Percentiles rank a stretch among this genome's conserved stretches.
These are phyloP conservation scores for Pinus albicaulis DNA, from an alignment of 75 land plant species.

Conservation along the genomic window DNA sequence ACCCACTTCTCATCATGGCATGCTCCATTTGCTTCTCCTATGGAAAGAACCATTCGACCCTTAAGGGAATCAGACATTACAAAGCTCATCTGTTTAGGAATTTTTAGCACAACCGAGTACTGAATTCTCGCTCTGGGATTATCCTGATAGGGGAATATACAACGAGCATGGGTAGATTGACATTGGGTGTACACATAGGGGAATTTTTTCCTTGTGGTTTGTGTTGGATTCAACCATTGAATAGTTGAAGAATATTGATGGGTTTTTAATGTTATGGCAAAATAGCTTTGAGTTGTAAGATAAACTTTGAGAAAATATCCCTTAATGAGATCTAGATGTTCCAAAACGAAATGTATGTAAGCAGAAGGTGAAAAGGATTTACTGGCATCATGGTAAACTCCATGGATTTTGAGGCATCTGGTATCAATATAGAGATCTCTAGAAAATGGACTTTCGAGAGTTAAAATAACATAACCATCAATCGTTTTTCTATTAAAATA, in stretches of 20 bases:
- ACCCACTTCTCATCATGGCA: slow-evolving; percentile 29
- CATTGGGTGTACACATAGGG: slow-evolving; percentile 92
- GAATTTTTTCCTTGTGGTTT: slow-evolving; percentile 46
- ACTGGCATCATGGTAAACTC: slow-evolving; percentile 29
- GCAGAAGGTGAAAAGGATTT: slow-evolving; percentile 42
- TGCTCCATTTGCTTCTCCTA: slow-evolving; percentile 14
- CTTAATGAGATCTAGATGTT: slow-evolving; percentile 37
- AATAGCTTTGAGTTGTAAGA: slow-evolving; percentile 26
- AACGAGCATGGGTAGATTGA: slow-evolving; percentile 85
- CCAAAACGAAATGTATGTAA: slow-evolving; percentile 16
- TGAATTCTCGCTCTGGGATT: slow-evolving; percentile 71
- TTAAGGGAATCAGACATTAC: slow-evolving; percentile 78
- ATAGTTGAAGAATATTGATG: slow-evolving; percentile 61
- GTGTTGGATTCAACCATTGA: slow-evolving; percentile 82
- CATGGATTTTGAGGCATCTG: slow-evolving; percentile 51
- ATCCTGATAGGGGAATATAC: slow-evolving; percentile 93
- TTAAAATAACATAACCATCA: slow-evolving; percentile 48
- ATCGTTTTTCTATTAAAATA: slow-evolving; percentile 66
- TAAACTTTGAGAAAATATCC: slow-evolving; percentile 41
- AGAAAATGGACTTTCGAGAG: slow-evolving; percentile 45
- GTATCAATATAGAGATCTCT: slow-evolving; percentile 67
- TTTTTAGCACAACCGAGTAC: slow-evolving; percentile 57
- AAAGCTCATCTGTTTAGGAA: slow-evolving; percentile 54
- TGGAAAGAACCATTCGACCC: slow-evolving; percentile 24
- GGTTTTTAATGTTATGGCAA: slow-evolving; percentile 50